phyloP scores from a whole-genome alignment of 148 eudicot genomes.

The Bassia scoparia region DNA sequence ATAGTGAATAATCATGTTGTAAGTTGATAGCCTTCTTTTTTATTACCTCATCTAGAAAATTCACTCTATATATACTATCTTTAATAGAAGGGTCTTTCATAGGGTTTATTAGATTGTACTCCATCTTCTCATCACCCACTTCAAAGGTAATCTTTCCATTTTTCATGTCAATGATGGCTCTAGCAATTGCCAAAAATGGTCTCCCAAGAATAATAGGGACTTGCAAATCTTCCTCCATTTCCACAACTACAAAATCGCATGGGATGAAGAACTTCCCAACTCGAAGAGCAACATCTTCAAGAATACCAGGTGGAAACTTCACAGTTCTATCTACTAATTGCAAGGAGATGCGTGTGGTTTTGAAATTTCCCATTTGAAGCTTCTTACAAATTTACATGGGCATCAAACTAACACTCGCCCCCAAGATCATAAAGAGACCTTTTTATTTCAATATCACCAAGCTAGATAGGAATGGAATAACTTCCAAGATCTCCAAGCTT shows the following conservation, averaged over 20 bases:
- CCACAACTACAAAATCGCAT: not conserved
- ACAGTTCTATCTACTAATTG: not conserved
- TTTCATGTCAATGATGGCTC: not conserved
- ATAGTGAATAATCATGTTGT: too few relatives aligned
- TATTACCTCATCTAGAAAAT: too few relatives aligned
- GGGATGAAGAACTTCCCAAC: not conserved
- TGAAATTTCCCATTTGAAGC: not conserved
- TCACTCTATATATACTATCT: too few relatives aligned
- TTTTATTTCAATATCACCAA: not conserved
- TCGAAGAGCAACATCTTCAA: not conserved
- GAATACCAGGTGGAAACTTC: not conserved
- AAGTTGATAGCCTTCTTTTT: too few relatives aligned
- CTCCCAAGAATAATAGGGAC: not conserved
- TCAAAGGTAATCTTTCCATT: not conserved
- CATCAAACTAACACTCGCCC: not conserved
- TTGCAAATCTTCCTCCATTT: not conserved
- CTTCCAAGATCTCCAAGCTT: not conserved
- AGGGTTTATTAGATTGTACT: not conserved
- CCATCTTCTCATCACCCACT: not conserved
- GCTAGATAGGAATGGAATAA: not conserved
- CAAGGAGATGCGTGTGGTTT: not conserved
- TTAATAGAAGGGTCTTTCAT: too few relatives aligned
- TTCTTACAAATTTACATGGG: not conserved
- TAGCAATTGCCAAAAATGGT: not conserved
- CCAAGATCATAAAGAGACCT: not conserved